phyloP scores from a whole-genome alignment of 2,329 filamentous ascomycete species.

The Pseudocercospora fijiensis region DNA sequence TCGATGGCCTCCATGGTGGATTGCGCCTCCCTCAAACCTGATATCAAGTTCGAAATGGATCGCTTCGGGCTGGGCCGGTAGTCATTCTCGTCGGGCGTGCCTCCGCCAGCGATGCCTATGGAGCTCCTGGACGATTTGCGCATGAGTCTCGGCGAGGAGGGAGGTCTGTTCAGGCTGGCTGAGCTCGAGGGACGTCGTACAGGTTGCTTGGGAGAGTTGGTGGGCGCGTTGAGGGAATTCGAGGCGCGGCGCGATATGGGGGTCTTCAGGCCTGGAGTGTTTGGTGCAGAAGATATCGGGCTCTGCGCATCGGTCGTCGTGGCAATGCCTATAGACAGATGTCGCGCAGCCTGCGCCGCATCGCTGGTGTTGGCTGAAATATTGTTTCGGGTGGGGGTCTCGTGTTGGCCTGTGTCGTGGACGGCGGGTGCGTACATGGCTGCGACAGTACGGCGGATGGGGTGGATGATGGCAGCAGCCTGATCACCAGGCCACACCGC shows the following conservation, averaged over 20 bases:
- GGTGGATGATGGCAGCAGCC: background rate
- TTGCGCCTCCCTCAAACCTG: conserved; percentile 37
- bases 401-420: conserved; percentile 1
- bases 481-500: background rate
- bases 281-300: conserved; percentile 20
- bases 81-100: conserved; percentile 24
- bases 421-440: background rate
- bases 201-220: conserved; percentile 21
- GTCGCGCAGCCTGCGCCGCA: conserved; percentile 16
- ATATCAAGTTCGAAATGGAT: conserved; percentile 38
- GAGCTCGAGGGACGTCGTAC: conserved; percentile 33
- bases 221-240: conserved; percentile 9
- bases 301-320: conserved; percentile 14
- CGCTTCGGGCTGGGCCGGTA: conserved; percentile 36
- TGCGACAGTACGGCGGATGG: background rate
- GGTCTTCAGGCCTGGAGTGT: conserved; percentile 21
- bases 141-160: conserved; percentile 24
- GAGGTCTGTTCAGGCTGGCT: conserved; percentile 25
- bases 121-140: conserved; percentile 32
- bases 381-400: background rate
- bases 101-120: conserved; percentile 26
- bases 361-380: conserved; percentile 12
- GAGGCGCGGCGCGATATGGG: conserved; percentile 23
- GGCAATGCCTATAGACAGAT: conserved; percentile 6
- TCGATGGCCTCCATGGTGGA: conserved; percentile 37